phyloP scores from a whole-genome alignment of 2,329 filamentous ascomycete species.

The Aspergillus sclerotialis region DNA sequence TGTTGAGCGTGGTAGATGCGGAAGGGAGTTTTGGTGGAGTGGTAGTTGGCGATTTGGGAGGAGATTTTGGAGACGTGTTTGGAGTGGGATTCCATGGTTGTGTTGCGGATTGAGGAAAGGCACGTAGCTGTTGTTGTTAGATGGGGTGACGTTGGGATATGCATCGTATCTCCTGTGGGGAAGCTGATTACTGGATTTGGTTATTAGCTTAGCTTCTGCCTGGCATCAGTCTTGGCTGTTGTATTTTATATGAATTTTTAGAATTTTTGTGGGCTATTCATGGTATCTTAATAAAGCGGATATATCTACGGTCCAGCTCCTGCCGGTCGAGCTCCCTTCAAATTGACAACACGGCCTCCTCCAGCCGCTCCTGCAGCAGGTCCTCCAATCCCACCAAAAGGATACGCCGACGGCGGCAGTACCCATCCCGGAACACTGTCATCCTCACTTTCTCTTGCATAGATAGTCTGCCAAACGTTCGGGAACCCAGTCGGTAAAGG shows the following conservation, averaged over 20 bases:
- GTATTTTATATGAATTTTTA: too few relatives aligned
- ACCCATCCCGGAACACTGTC: slow-evolving; percentile 72
- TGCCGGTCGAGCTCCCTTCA: slow-evolving; percentile 50
- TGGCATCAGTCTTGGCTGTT: too few relatives aligned
- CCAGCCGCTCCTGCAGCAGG: slow-evolving; percentile 20
- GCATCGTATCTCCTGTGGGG: too few relatives aligned
- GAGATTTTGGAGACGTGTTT: slow-evolving; percentile 10
- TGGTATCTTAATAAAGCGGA: too few relatives aligned
- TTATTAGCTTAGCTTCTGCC: too few relatives aligned
- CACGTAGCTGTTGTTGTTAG: background rate
- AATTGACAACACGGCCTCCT: slow-evolving; percentile 51
- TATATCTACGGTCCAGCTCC: too few relatives aligned
- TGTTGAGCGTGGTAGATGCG: slow-evolving; percentile 69
- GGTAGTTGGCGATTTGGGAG: slow-evolving; percentile 29
- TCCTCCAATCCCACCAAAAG: too few relatives aligned
- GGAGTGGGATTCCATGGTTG: slow-evolving; percentile 12
- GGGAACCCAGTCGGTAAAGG: slow-evolving; percentile 56
- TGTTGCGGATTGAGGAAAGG: background rate
- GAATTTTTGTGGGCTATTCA: too few relatives aligned
- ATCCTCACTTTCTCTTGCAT: slow-evolving; percentile 52
- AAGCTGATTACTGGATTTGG: too few relatives aligned
- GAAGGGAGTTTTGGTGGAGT: slow-evolving; percentile 52
- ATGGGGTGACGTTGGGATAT: background rate
- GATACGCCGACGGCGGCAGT: slow-evolving; percentile 23
- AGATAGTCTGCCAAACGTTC: slow-evolving; percentile 61